A percentile compares a stretch with the other conserved stretches of the same genome.
These are phyloP conservation scores for Mycena polygramma DNA, from an alignment of 768 basidiomycete genomes.

Conservation along the genomic window DNA sequence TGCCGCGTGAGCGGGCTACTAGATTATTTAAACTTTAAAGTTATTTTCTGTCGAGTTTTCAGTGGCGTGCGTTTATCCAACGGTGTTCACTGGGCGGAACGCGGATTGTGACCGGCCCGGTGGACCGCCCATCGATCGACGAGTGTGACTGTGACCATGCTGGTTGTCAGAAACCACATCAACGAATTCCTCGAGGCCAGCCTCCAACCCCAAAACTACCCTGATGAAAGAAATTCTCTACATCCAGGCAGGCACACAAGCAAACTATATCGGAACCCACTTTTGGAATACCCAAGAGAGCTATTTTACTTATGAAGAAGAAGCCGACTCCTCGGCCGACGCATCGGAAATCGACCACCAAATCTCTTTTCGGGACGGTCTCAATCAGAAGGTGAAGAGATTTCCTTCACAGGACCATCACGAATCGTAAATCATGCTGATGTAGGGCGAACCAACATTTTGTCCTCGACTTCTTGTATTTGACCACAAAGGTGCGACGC, in stretches of 20 bases:
- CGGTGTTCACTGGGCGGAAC: no score
- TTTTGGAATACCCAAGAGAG: conserved; percentile 88
- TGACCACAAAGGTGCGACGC: conserved; percentile 71
- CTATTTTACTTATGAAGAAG: conserved; percentile 68
- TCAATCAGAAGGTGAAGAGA: conserved; percentile 57
- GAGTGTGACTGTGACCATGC: not conserved
- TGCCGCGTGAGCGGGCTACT: no score
- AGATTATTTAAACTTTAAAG: no score
- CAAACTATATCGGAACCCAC: conserved; percentile 81
- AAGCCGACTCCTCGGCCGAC: conserved; percentile 46
- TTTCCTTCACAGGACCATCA: conserved; percentile 11
- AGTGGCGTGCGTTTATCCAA: no score
- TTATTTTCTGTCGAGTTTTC: no score
- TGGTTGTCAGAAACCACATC: not conserved
- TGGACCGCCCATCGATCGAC: not conserved
- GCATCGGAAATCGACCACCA: conserved; percentile 62
- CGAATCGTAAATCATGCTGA: conserved; percentile 16
- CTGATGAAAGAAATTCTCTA: conserved; percentile 81
- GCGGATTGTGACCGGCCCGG: not conserved
- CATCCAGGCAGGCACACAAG: conserved; percentile 76
- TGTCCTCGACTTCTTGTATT: conserved; percentile 77
- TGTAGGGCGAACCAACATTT: conserved; percentile 61
- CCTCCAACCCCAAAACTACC: not conserved
- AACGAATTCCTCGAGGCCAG: no score
- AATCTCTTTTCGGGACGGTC: conserved; percentile 77